Evolutionary conservation across 2,329 filamentous ascomycete species (phyloP).

Genomic region (Aspergillus puulaauensis): DNA sequence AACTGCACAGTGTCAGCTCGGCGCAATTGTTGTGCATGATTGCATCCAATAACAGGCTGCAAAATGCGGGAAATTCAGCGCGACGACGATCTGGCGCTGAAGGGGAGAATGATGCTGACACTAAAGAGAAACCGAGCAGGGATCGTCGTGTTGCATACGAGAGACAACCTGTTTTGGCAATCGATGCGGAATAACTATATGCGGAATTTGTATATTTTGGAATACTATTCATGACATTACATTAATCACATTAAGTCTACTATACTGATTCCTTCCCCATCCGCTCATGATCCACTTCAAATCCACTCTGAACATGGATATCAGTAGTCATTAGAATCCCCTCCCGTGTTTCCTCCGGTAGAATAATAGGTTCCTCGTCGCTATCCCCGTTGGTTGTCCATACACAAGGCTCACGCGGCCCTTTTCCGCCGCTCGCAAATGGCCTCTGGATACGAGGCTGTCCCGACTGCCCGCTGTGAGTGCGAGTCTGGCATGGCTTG

Average conservation of each 20-base stretch:
- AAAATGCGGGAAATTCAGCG: too few species aligned
- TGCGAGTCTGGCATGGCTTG: neutral
- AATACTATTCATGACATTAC: too few species aligned
- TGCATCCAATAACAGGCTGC: neutral
- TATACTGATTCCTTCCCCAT: neutral
- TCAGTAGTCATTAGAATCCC: conserved; percentile 12
- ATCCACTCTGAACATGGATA: neutral
- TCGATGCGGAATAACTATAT: too few species aligned
- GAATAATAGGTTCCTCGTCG: conserved; percentile 4
- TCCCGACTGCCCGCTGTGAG: neutral
- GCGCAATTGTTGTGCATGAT: neutral
- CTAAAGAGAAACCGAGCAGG: too few species aligned
- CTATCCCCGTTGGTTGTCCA: neutral
- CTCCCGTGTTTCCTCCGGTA: neutral
- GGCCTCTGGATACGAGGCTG: neutral
- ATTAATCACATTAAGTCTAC: too few species aligned
- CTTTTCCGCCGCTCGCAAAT: neutral
- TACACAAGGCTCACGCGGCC: neutral
- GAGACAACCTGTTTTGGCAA: too few species aligned
- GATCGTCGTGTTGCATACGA: too few species aligned
- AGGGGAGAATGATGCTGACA: too few species aligned
- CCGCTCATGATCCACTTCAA: neutral
- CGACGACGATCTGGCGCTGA: too few species aligned
- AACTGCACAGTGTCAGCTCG: too few species aligned
- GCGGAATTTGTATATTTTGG: too few species aligned